Evolutionary conservation across 768 basidiomycete species (phyloP), one percentile per base, ranked within the genome.

Genomic region (Leccinum subgranulosum): DNA sequence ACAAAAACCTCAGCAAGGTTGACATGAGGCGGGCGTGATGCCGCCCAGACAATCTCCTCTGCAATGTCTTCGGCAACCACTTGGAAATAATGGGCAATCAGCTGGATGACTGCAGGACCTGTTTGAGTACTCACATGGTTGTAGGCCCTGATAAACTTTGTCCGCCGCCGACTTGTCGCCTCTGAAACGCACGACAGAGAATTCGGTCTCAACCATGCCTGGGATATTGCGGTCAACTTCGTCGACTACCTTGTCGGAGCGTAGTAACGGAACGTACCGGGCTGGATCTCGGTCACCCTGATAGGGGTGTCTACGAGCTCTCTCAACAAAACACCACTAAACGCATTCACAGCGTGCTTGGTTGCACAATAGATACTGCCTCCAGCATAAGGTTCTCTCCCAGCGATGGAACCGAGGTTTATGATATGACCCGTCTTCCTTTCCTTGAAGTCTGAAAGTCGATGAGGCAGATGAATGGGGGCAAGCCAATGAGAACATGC

Each of bases 11-110:
- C 88, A 1, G 92, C 93, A 45, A 98, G 81, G 69, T 98, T 94
- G 47, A 98, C 92, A 67, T 96, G 95, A 41, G 90, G 80, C 11
- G 95, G 95, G 43, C 95, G 86, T 11, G 90, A 81, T 19, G 97
- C 96, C 14, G 87, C 87, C 96, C 96, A 99, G 19, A 96, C 94
- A 66, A 99, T 95, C 74, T 98, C 94, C 71, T 99, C 97, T 1
- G 97, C 97, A 48, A 98, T 88, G 68, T 98, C 94, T 58, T 87
- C 81, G 7, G 87, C 85, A 6, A 82, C 80, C 72, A 96, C 91
- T 94, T 66, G 23, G 31, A 17, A 48, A 49, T 47, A 52, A 66
- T 58, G 46, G 54, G 59, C 49, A 43, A 8, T 36, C 19, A 29
- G 10, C 4, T 52, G 36, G 2, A 19, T 21, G 45, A 51, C 11